phyloP scores from a whole-genome alignment of 208 protist genomes.

The Crithidia expoeki region DNA sequence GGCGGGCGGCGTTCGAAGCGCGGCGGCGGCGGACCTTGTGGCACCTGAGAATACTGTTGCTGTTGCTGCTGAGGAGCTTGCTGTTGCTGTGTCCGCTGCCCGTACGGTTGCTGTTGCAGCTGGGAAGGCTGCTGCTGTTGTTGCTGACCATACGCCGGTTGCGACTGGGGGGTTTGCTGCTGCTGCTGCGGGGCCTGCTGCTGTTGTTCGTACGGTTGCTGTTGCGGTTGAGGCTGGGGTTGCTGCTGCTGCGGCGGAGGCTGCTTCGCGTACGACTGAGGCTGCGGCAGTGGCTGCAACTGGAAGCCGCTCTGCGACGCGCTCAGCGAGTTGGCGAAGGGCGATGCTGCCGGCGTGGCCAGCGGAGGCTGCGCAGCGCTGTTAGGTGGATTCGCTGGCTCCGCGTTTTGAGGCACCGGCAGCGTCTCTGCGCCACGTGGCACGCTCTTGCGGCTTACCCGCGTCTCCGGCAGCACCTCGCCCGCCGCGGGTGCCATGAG shows the following conservation, averaged over 20 bases:
- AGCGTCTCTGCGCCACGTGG: neutral
- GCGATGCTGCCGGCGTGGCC: constrained; percentile 10
- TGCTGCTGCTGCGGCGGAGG: constrained; percentile 10
- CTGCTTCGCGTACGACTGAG: constrained; percentile 16
- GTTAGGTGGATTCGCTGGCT: neutral
- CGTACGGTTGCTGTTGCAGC: constrained; percentile 28
- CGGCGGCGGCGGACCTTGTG: constrained; percentile 51
- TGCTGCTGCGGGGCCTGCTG: constrained; percentile 30
- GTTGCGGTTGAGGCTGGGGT: constrained; percentile 23
- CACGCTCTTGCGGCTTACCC: constrained; percentile 25
- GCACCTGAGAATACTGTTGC: constrained; percentile 40
- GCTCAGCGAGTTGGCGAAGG: constrained; percentile 8
- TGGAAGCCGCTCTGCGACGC: constrained; percentile 13
- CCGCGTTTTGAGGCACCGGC: neutral
- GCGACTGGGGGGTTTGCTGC: constrained; percentile 18
- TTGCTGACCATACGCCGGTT: constrained; percentile 19
- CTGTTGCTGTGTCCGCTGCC: too few relatives aligned
- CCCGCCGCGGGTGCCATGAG: neutral
- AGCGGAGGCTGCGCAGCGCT: neutral
- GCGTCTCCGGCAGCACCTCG: constrained; percentile 24
- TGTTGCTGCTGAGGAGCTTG: constrained; percentile 23
- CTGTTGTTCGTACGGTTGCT: constrained; percentile 11
- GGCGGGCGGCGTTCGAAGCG: constrained; percentile 76
- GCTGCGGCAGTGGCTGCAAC: constrained; percentile 15
- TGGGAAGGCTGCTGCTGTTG: constrained; percentile 21